A percentile compares a stretch with the other conserved stretches of the same genome.
phyloP scores from a whole-genome alignment of 331 rosid species.

The Malus hybrid region DNA sequence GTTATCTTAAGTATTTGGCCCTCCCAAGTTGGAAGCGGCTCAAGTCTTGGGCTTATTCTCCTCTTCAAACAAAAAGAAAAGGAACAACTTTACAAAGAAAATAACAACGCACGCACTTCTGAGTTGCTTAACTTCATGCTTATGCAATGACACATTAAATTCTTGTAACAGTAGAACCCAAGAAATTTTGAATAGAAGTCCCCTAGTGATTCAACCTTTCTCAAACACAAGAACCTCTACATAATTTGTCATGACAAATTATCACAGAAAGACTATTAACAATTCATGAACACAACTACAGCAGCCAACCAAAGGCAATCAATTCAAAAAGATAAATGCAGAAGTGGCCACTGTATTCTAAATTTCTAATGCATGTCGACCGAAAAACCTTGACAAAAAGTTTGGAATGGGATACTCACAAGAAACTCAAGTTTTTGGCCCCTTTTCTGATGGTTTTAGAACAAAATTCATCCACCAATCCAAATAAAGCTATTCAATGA shows the following conservation, averaged over 20 bases:
- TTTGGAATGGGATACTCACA: background rate
- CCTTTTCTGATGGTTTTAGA: background rate
- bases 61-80: conserved; percentile 17
- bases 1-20: background rate
- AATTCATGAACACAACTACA: background rate
- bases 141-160: background rate
- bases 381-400: background rate
- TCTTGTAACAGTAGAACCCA: background rate
- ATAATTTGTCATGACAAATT: background rate
- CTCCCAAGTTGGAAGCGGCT: conserved; percentile 10
- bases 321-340: background rate
- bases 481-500: background rate
- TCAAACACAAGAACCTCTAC: background rate
- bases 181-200: background rate
- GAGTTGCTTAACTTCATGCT: background rate
- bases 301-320: background rate
- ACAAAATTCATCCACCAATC: background rate
- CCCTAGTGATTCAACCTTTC: background rate
- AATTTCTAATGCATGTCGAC: background rate
- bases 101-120: background rate
- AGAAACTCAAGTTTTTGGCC: background rate
- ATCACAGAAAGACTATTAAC: background rate
- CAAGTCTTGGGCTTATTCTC: conserved; percentile 13
- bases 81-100: conserved; percentile 4
- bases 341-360: background rate